Conservation (phyloP, 2,329 filamentous ascomycete species). For the Cryphonectria carpinicola region DNA sequence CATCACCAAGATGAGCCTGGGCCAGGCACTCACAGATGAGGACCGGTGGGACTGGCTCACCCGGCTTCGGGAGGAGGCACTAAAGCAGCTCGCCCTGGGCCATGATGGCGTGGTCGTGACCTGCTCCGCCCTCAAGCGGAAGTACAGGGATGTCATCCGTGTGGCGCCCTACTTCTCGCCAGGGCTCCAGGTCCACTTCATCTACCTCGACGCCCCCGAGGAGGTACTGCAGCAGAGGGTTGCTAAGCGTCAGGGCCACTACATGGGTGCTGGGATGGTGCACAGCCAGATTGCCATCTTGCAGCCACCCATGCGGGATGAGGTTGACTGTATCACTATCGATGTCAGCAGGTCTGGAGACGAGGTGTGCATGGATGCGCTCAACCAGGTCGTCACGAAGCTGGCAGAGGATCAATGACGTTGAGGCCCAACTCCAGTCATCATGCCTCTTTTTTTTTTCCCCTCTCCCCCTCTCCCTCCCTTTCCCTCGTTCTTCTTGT, state of each 20-base stretch:
- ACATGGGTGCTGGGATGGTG: slow-evolving; percentile 96
- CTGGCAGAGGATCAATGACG: slow-evolving; percentile 47
- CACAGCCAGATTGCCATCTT: slow-evolving; percentile 86
- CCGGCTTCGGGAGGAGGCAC: slow-evolving; percentile 70
- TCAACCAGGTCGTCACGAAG: slow-evolving; percentile 59
- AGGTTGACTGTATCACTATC: slow-evolving; percentile 72
- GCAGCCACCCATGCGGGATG: slow-evolving; percentile 76
- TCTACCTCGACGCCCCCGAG: slow-evolving; percentile 83
- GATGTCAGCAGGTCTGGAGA: slow-evolving; percentile 66
- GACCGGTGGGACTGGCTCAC: slow-evolving; percentile 99
- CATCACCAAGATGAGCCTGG: slow-evolving; percentile 87
- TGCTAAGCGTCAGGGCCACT: slow-evolving; percentile 76
- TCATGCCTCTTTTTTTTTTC: neutral
- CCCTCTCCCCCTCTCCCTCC: neutral
- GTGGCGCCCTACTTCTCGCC: slow-evolving; percentile 77
- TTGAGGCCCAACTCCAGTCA: neutral
- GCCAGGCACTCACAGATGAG: slow-evolving; percentile 83
- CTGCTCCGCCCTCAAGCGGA: slow-evolving; percentile 94
- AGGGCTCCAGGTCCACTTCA: slow-evolving; percentile 82
- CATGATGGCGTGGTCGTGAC: slow-evolving; percentile 85
- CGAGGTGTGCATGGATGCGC: slow-evolving; percentile 63
- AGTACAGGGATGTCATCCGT: slow-evolving; percentile 91
- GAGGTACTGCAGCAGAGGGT: slow-evolving; percentile 78
- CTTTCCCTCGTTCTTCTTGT: neutral
- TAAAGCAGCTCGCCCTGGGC: slow-evolving; percentile 58